Percentiles rank a stretch among this genome's conserved stretches.
phyloP scores from a whole-genome alignment of 805 yeast species.

The Cyberlindnera misumaiensis region DNA sequence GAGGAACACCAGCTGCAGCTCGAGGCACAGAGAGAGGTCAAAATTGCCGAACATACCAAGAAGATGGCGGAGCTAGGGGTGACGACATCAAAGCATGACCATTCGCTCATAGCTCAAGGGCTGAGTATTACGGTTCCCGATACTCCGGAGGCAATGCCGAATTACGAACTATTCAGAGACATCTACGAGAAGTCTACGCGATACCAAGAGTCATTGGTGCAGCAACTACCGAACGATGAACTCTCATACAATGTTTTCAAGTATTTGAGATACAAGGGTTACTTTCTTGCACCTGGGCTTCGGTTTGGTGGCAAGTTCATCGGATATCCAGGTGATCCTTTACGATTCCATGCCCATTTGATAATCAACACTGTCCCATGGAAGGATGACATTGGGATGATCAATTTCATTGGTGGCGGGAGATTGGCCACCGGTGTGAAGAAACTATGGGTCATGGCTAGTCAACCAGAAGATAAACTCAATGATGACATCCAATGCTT shows the following conservation, averaged over 20 bases:
- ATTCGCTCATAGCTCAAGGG: constrained; percentile 9
- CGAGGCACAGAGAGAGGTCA: constrained; percentile 4
- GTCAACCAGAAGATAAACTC: constrained; percentile 22
- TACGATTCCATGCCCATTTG: constrained; percentile 82
- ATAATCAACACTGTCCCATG: constrained; percentile 49
- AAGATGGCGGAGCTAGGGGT: constrained; percentile 4
- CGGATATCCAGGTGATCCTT: constrained; percentile 93
- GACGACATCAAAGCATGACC: constrained; percentile 4
- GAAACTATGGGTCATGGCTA: constrained; percentile 66
- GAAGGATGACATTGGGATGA: constrained; percentile 47
- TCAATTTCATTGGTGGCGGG: constrained; percentile 74
- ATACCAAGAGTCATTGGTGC: constrained; percentile 6
- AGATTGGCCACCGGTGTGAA: constrained; percentile 90
- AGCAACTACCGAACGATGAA: not conserved
- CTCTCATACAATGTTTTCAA: constrained; percentile 11
- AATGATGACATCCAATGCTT: constrained; percentile 38
- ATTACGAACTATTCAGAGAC: constrained; percentile 10
- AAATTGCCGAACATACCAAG: constrained; percentile 4
- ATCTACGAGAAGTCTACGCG: constrained; percentile 9
- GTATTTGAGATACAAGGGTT: constrained; percentile 30
- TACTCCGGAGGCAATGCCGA: constrained; percentile 12
- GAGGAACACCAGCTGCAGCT: constrained; percentile 3
- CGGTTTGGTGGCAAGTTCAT: constrained; percentile 87
- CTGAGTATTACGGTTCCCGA: constrained; percentile 14
- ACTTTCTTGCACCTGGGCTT: constrained; percentile 71